Evolutionary conservation across 2,329 filamentous ascomycete species (phyloP), one percentile per base, ranked within the genome.

Genomic region (Clarireedia homoeocarpa): DNA sequence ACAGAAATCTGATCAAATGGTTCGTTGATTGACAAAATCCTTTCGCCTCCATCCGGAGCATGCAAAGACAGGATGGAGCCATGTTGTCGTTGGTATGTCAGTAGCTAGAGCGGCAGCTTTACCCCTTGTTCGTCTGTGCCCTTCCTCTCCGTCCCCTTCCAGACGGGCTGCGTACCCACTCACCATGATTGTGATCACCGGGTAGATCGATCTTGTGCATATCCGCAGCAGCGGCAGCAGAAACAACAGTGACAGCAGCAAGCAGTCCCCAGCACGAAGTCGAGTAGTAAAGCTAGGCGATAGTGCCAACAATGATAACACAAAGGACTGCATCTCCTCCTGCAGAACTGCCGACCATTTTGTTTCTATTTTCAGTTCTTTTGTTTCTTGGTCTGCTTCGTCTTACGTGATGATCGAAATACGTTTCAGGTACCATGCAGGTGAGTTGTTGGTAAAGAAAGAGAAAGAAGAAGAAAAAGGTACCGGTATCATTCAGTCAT

Each of bases 161-260:
- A 44, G 30, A 12, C 30, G 30, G 30, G 10, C 30, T 24, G 14
- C 40, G n/a, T 53, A 48, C 40, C 42, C 17, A 23, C 20, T 24
- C 46, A 23, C n/a, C 26, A 49, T 50, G 52, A 20, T 20, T 34
- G 36, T 26, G 7, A 36, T 55, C 46, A 50, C n/a, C 46, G 46
- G 53, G 30, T 55, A 44, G 53, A 55, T 50, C 53, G 46, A 55
- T 55, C 53, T 55, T 40, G 42, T 44, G 53, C 53, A 55, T 27
- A 44, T 55, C 51, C 51, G 30, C 42, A 40, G 51, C 23, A 20
- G 42, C 36, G 14, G 42, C 24, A 30, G 24, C 20, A 2, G 12
- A 24, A 38, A n/a, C 15, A 46, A 10, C 10, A 34, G 30, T 34
- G 9, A 9, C 30, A 34, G 30, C 30, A 34, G 30, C 7, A 34